Percentiles rank a stretch among this genome's conserved stretches.
Evolutionary conservation across 371 early-diverging fungal species (phyloP).

Genomic region (Fennellomyces sp.): DNA sequence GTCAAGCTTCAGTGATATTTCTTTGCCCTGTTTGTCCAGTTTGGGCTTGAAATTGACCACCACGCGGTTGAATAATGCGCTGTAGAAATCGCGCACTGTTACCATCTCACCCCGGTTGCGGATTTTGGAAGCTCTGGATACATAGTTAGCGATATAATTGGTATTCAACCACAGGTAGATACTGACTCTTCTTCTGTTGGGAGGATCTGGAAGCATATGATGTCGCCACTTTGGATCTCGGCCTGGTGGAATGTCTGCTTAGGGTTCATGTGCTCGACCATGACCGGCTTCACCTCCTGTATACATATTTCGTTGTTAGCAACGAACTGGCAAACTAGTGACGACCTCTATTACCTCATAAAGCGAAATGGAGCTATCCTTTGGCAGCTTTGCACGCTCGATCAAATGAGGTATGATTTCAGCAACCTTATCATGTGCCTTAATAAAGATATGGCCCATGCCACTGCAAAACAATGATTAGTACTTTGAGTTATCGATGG

Average conservation of each 20-base stretch:
- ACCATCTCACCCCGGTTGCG: conserved; percentile 27
- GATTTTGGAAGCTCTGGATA: conserved; percentile 14
- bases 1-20: conserved; percentile 19
- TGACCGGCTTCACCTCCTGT: conserved; percentile 86
- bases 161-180: too few relatives aligned
- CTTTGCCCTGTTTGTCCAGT: conserved; percentile 21
- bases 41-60: conserved; percentile 73
- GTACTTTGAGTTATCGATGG: background rate
- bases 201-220: conserved; percentile 78
- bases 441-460: conserved; percentile 67
- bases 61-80: conserved; percentile 66
- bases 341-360: conserved; percentile 67
- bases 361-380: conserved; percentile 59
- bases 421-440: conserved; percentile 57
- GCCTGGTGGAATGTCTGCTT: conserved; percentile 65
- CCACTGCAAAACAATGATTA: conserved; percentile 38
- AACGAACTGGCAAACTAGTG: too few relatives aligned
- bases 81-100: conserved; percentile 74
- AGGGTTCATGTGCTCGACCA: conserved; percentile 75
- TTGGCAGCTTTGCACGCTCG: conserved; percentile 58
- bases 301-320: too few relatives aligned
- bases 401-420: conserved; percentile 66
- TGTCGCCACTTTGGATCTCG: conserved; percentile 86
- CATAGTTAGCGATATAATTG: background rate
- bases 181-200: conserved; percentile 61